These are phyloP conservation scores for Neonectria faginata DNA, from an alignment of 2,329 filamentous ascomycete genomes.

Conservation along the genomic window DNA sequence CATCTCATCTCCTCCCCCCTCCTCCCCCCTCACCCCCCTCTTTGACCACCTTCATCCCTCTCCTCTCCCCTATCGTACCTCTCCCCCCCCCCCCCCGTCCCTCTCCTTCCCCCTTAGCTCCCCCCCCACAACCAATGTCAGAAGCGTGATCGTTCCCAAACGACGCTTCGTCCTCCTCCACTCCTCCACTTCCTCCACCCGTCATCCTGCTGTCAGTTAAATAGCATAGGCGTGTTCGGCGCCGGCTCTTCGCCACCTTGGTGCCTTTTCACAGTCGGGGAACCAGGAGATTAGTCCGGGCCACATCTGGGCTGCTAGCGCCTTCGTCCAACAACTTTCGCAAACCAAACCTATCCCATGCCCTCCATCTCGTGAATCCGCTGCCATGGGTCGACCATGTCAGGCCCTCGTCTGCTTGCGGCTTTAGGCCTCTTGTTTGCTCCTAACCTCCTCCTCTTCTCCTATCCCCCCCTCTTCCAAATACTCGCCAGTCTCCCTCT, in stretches of 20 bases:
- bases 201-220: constrained; percentile 23
- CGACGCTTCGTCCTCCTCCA: constrained; percentile 13
- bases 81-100: neutral
- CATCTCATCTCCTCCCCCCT: neutral
- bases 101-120: constrained; percentile 13
- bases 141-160: constrained; percentile 20
- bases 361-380: constrained; percentile 13
- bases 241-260: constrained; percentile 26
- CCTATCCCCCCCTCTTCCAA: neutral
- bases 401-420: constrained; percentile 14
- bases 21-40: constrained; percentile 6
- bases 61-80: neutral
- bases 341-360: constrained; percentile 14
- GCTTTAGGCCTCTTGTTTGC: constrained; percentile 9
- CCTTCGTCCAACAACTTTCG: constrained; percentile 15
- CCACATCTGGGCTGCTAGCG: constrained; percentile 24
- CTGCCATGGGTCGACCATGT: constrained; percentile 23
- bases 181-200: constrained; percentile 17
- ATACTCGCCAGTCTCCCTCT: neutral
- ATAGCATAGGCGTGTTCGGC: constrained; percentile 17
- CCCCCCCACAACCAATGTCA: constrained; percentile 18
- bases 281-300: constrained; percentile 27
- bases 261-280: constrained; percentile 21
- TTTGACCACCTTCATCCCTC: neutral
- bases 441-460: neutral